Percentiles rank a stretch among this genome's conserved stretches.
Conservation (phyloP, 306 rosid genomes). For the Oemleria cerasiformis region DNA sequence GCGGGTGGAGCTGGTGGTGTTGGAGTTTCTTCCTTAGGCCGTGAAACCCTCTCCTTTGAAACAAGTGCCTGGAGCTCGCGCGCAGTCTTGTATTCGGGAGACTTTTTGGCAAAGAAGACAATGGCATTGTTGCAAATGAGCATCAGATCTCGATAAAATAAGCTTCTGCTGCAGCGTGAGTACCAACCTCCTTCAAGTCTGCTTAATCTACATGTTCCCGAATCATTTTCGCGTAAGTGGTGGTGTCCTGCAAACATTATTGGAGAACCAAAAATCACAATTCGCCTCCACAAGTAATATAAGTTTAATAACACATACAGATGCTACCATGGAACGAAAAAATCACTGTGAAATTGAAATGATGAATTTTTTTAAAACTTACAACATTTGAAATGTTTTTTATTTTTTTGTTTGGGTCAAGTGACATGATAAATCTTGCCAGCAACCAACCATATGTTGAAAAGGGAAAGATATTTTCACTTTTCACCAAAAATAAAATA, state of each 20-base stretch:
- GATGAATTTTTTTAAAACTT: no score
- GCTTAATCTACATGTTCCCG: conserved; percentile 26
- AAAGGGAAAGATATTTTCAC: not conserved
- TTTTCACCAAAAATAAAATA: not conserved
- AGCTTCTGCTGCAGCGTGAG: conserved; percentile 17
- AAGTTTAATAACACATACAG: no score
- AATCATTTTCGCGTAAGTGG: conserved; percentile 9
- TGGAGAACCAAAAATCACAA: not conserved
- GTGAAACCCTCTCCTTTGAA: conserved; percentile 19
- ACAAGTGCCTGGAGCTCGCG: conserved; percentile 25
- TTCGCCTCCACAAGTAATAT: no score
- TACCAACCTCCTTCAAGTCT: conserved; percentile 31
- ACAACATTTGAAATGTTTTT: no score
- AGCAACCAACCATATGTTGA: no score
- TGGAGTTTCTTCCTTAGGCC: conserved; percentile 9
- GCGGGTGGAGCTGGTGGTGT: not conserved
- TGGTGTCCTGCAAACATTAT: conserved; percentile 19
- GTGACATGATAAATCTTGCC: no score
- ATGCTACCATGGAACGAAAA: no score
- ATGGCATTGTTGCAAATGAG: conserved; percentile 25
- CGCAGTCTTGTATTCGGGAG: conserved; percentile 23
- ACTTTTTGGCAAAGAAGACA: conserved; percentile 15
- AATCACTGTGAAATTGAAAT: no score
- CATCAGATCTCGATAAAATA: conserved; percentile 27
- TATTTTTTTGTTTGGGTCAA: no score